Base-by-base conservation (phyloP, 371 early-diverging fungal species). In the Dichotomocladium elegans region DNA sequence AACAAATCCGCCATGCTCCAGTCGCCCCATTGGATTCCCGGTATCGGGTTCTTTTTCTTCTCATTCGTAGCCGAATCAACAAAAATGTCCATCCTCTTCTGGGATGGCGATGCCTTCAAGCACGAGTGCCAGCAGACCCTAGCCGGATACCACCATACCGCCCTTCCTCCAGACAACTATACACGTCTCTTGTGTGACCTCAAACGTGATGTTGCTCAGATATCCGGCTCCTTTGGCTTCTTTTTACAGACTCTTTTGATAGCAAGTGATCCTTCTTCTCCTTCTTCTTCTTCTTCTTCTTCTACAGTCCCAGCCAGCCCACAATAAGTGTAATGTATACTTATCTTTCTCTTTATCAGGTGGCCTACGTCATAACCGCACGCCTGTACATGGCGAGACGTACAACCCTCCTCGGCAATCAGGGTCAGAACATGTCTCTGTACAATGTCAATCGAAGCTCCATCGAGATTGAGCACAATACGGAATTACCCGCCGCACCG, bases 231-330 rank as follows among this genome's bases (percentile, higher is more conserved):
- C 31, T 35, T 48, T 3, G 34, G 49, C 8, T 48, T 48, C 31
- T 48, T 48, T 22, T 7, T 48, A n/a, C 49, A 48, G 8, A 14
- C 31, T n/a, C 49, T 48, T n/a, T n/a, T 48, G 25, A 30, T 28
- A 24, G 49, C 35, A 48, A 12, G 49, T 48, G 24, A 4, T 22
- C 7, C 7, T 33, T 25, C 9, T 28, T 11, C 26, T 30, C n/a
- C n/a, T n/a, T n/a, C n/a, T n/a, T n/a, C n/a, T n/a, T n/a, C n/a
- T n/a, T n/a, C n/a, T n/a, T n/a, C n/a, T n/a, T n/a, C n/a, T n/a
- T n/a, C n/a, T n/a, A n/a, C n/a, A n/a, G n/a, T n/a, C n/a, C n/a
- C n/a, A n/a, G n/a, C n/a, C n/a, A n/a, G n/a, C n/a, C n/a, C n/a
- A n/a, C 12, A 33, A 30, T 1, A 1, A 31, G 8, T 33, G 28